Conservation (phyloP, 768 basidiomycete genomes). For the Fomitopsis serialis region DNA sequence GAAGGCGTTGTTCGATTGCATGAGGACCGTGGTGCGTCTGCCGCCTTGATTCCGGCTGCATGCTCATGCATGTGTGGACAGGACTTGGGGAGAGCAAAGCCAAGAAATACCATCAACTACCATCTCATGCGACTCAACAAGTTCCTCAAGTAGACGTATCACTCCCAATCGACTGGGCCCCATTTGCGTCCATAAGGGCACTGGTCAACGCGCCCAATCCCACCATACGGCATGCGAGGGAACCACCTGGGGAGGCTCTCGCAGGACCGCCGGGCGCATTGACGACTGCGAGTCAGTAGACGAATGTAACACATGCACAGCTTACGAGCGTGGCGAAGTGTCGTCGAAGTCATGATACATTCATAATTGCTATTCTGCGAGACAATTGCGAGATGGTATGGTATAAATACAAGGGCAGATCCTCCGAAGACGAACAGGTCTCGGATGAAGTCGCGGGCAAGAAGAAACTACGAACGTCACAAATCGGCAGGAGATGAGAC, state of each 20-base stretch:
- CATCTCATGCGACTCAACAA: conserved; percentile 80
- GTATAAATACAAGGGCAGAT: not conserved
- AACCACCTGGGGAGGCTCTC: too few relatives aligned
- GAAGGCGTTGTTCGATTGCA: conserved; percentile 66
- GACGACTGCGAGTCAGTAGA: too few relatives aligned
- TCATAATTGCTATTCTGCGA: not conserved
- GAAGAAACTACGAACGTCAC: too few relatives aligned
- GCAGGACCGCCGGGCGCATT: too few relatives aligned
- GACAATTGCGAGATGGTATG: not conserved
- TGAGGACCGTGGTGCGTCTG: conserved; percentile 74
- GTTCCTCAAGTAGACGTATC: conserved; percentile 60
- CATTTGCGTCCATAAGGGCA: too few relatives aligned
- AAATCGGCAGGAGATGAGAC: too few relatives aligned
- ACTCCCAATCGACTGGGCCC: too few relatives aligned
- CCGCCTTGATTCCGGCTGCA: conserved; percentile 45
- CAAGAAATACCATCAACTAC: conserved; percentile 82
- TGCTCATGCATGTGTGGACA: conserved; percentile 22
- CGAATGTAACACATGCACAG: not conserved
- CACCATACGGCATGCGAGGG: too few relatives aligned
- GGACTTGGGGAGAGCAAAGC: conserved; percentile 64
- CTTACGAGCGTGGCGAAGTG: not conserved
- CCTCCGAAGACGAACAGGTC: not conserved
- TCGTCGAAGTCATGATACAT: not conserved
- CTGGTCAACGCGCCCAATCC: too few relatives aligned
- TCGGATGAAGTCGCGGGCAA: not conserved